Evolutionary conservation across 345 rosid species (phyloP), one percentile per base, ranked within the genome.

Genomic region (Citrus hindsii): DNA sequence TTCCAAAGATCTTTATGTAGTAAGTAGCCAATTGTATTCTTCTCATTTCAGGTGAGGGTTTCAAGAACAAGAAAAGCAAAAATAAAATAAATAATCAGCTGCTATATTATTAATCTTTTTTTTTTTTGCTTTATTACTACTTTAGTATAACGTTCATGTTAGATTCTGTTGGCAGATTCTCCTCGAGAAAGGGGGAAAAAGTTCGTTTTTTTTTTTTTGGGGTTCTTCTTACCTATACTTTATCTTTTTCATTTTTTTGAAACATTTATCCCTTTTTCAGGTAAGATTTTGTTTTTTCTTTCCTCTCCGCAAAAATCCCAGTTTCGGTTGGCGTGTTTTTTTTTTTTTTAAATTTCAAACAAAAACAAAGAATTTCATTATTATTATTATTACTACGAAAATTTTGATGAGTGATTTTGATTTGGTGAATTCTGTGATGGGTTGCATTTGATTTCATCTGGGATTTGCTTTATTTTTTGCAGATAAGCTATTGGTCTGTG

Each of bases 81-180:
- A 46, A 10, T 0, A 9, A 35, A 35, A 35, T 4, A 33, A 33
- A 32, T 32, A 32, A 32, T 32, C 51, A 13, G 51, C 5, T 46
- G 18, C 51, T 13, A 13, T 46, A 46, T 12, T 12, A 46, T 13
- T 46, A 46, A 46, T 46, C 51, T 35, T 35, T 35, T 35, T 35
- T 35, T 42, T 33, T 6, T 9, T 42, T 6, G 14, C 21, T 53
- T 73, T 22, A 7, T 22, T 38, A 1, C 46, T 67, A 5, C 53
- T 65, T 71, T 24, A 58, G 38, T 64, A 7, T 58, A 71, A 70
- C 48, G 61, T 83, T 51, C 77, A 38, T 60, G 76, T 79, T 64
- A 67, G 82, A 82, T 86, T 80, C 80, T 79, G 22, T 28, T 60
- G 83, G 83, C 77, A 79, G 86, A 84, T 62, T 81, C 77, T 51